Evolutionary conservation across 148 eudicot species (phyloP), one percentile per base, ranked within the genome.

Genomic region (Dysphania ambrosioides): DNA sequence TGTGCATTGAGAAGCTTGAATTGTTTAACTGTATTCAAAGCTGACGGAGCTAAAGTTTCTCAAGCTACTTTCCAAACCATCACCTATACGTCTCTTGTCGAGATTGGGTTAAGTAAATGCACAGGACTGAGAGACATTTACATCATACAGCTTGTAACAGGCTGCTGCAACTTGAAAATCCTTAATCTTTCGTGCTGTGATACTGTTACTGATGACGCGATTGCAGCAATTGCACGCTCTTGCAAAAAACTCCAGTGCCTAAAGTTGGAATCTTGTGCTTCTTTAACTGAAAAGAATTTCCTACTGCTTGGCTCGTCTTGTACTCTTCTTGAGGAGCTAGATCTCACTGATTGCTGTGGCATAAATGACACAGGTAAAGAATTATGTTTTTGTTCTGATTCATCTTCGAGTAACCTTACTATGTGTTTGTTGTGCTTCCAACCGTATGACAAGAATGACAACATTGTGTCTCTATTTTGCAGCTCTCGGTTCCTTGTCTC

Each of bases 41-140:
- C 85, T 31, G 97, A 92, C 68, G 97, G 97, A 31, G 86, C 94
- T 64, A 80, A 77, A 34, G 90, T 92, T 77, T 78, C 83, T 36
- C 80, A 83, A 16, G 73, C 84, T 69, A 41, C 72, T 21, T 80
- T 88, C 64, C 77, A 80, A 23, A 77, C 78, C 38, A 75, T 92
- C 23, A 77, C 83, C 76, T 85, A 87, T 82, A 82, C 70, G 66
- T 76, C 74, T 38, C 78, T 89, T 73, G 77, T 81, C 38, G 90
- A 92, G 75, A 78, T 92, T 27, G 85, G 92, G n/a, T 75, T 89
- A 42, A 87, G 97, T 72, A 92, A 92, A 89, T 92, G 92, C 78
- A 74, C 80, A 65, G 90, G 92, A 44, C 79, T 89, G 60, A 79
- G 80, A 12, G 94, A 89, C 68, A 53, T 32, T 18, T 81, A 87